Conservation (phyloP, 495 filamentous ascomycete species). For the Hypoxylon subgilvum region DNA sequence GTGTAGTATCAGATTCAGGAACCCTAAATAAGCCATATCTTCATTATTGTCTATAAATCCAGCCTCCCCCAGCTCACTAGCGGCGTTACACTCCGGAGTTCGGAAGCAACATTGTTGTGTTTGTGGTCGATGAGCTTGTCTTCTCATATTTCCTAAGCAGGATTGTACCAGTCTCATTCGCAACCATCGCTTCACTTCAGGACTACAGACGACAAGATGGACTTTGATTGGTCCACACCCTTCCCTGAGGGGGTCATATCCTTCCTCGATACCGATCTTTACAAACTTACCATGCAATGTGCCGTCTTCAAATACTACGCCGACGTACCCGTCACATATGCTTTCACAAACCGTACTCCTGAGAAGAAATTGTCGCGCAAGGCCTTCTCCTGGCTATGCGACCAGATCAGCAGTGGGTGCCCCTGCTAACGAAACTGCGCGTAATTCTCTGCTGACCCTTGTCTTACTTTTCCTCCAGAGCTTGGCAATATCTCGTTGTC, state of each 20-base stretch:
- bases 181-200: too few relatives aligned
- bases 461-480: conserved; percentile 53
- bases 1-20: too few relatives aligned
- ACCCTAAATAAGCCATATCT: too few relatives aligned
- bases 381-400: conserved; percentile 83
- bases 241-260: conserved; percentile 78
- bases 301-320: conserved; percentile 90
- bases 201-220: too few relatives aligned
- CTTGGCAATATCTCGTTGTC: conserved; percentile 79
- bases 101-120: too few relatives aligned
- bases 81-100: too few relatives aligned
- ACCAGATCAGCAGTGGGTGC: conserved; percentile 75
- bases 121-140: too few relatives aligned
- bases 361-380: conserved; percentile 85
- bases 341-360: conserved; percentile 92
- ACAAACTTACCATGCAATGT: conserved; percentile 99
- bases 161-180: too few relatives aligned
- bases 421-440: conserved; percentile 1
- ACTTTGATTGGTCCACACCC: conserved; percentile 63
- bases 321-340: conserved; percentile 83
- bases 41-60: too few relatives aligned
- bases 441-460: neutral
- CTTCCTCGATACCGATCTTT: conserved; percentile 94
- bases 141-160: too few relatives aligned
- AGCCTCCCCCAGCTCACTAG: too few relatives aligned